These are phyloP conservation scores for Prunus yedoensis DNA, from an alignment of 331 rosid species.

Conservation along the genomic window DNA sequence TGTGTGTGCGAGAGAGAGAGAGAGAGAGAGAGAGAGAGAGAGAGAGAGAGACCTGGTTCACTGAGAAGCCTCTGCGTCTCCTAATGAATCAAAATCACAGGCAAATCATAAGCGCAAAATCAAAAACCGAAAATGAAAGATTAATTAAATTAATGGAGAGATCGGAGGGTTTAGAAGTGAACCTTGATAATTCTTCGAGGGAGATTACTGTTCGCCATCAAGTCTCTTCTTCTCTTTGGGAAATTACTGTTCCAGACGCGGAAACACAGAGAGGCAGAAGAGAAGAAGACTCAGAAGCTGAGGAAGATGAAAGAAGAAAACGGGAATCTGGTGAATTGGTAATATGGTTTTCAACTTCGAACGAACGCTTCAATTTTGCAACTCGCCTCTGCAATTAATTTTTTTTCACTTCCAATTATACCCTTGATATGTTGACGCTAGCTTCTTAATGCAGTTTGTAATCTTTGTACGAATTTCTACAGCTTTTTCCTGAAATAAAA, in stretches of 20 bases:
- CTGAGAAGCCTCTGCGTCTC: constrained; percentile 46
- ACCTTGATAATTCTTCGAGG: constrained; percentile 48
- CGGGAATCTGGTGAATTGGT: not conserved
- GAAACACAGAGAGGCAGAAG: not conserved
- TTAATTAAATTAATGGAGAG: not conserved
- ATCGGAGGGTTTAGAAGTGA: constrained; percentile 18
- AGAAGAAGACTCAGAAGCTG: not conserved
- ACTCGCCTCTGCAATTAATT: too few species aligned
- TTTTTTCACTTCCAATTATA: too few species aligned
- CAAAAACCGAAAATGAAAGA: not conserved
- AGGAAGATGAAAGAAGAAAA: not conserved
- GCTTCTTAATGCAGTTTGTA: too few species aligned
- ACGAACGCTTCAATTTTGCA: too few species aligned
- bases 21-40: too few species aligned
- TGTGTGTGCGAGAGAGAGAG: too few species aligned
- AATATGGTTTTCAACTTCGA: too few species aligned
- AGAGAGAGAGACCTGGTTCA: constrained; percentile 32
- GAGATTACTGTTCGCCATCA: constrained; percentile 39
- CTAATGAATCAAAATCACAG: constrained; percentile 17
- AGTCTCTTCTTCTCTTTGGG: constrained; percentile 6
- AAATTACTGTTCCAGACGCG: not conserved
- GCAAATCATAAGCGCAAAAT: not conserved
- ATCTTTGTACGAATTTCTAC: too few species aligned
- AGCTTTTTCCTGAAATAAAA: too few species aligned
- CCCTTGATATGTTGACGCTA: too few species aligned